A percentile compares a stretch with the other conserved stretches of the same genome.
Conservation (phyloP, 371 early-diverging fungal genomes). For the Mortierella sp. region DNA sequence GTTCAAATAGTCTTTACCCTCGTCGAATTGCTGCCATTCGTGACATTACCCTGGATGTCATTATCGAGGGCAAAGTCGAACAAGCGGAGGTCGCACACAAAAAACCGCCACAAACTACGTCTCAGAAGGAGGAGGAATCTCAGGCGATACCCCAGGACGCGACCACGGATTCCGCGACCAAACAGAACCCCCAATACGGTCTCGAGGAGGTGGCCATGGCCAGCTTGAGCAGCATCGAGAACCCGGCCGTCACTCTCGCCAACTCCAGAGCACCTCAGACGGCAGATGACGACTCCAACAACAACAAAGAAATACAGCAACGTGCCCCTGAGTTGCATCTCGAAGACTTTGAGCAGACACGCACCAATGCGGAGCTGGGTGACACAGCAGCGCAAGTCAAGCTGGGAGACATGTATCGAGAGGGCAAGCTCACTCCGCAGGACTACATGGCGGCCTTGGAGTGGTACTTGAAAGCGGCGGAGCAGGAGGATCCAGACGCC, state of each 20-base stretch:
- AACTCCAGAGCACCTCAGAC: neutral
- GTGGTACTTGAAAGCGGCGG: slow-evolving; percentile 59
- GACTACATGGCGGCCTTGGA: slow-evolving; percentile 59
- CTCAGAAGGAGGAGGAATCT: neutral
- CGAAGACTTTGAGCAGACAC: neutral
- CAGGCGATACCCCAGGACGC: neutral
- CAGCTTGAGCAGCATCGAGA: neutral
- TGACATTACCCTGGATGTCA: neutral
- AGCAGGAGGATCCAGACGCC: slow-evolving; percentile 68
- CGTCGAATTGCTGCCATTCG: neutral
- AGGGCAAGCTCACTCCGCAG: neutral
- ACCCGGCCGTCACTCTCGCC: neutral
- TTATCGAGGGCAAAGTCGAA: neutral
- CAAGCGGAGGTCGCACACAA: neutral
- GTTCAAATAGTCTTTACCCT: neutral
- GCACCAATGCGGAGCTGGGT: neutral
- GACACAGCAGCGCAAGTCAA: neutral
- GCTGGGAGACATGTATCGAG: neutral
- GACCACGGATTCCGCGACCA: neutral
- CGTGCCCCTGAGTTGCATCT: neutral
- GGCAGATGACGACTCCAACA: neutral
- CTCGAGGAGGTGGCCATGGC: neutral
- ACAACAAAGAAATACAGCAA: neutral
- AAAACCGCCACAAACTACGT: neutral
- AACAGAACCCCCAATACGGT: neutral